Base-by-base conservation (phyloP, 176 grass and related monocot species). In the Pontederia crassipes region DNA sequence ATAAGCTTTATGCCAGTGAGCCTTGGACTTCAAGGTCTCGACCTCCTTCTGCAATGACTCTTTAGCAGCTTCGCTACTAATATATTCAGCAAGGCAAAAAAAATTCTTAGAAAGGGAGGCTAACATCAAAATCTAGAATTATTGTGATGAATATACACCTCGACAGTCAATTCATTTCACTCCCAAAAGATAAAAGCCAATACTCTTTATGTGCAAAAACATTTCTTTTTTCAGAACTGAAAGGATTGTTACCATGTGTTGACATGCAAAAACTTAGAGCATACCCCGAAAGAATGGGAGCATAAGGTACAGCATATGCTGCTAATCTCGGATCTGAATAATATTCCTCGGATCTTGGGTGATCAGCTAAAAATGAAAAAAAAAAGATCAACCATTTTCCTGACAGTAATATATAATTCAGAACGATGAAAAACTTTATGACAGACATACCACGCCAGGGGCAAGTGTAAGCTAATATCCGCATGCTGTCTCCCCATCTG, bases 401-500 rank as follows among this genome's bases (percentile, higher is more conserved):
- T 27, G 15, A 15, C 18, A 64, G 35, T 49, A 20, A n/a, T 27
- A 53, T 18, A 47, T 48, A 45, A 54, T 63, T 73, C n/a, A 52
- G 17, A 24, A 56, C 2, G 53, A 54, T n/a, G 8, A 48, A 54
- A 53, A 45, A 52, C 24, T 17, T 52, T 61, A 51, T 20, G 28
- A 18, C 13, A 32, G 5, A 56, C 66, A 68, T 84, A 97, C 93
- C 93, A 78, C 84, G 93, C 87, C 87, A 97, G 60, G 93, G 93
- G 59, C 93, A 97, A 49, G 93, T 97, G 67, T 97, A 97, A 69
- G 93, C 84, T 67, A 97, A 70, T 61, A 97, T 82, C 26, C 93
- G 78, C 93, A 97, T 91, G 76, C 87, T 88, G 66, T 97, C 81
- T 61, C 93, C 93, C 93, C 93, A 97, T 91, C 93, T 82, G 75